phyloP scores from a whole-genome alignment of 73 alveolate genomes.

The Effrenium voratum region DNA sequence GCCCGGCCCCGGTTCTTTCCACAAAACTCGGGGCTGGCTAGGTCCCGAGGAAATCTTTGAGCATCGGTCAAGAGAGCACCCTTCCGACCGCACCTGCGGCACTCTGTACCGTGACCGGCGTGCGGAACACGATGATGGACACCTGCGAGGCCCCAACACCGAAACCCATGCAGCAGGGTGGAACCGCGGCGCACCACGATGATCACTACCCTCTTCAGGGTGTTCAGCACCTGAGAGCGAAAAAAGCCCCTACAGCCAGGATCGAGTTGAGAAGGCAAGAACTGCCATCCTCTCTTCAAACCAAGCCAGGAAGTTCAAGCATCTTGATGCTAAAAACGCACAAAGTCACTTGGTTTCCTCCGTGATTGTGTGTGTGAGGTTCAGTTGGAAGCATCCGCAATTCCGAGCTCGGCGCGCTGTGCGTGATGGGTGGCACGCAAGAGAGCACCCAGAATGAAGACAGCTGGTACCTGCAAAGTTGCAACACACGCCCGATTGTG shows the following conservation, averaged over 20 bases:
- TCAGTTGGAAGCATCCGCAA: too few species aligned
- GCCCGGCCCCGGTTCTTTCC: too few species aligned
- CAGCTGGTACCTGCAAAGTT: conserved; percentile 69
- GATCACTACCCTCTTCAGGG: conserved; percentile 94
- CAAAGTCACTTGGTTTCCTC: too few species aligned
- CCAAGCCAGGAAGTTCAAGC: too few species aligned
- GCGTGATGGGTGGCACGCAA: conserved; percentile 93
- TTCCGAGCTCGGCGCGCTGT: conserved; percentile 59
- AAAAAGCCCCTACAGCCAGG: too few species aligned
- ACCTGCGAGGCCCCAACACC: background rate
- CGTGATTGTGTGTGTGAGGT: too few species aligned
- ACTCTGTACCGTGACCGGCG: conserved; percentile 91
- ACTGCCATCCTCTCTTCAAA: too few species aligned
- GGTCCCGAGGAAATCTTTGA: too few species aligned
- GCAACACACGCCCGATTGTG: background rate
- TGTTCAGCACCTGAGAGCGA: conserved; percentile 50
- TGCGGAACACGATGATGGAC: conserved; percentile 94
- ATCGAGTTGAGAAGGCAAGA: too few species aligned
- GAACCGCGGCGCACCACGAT: conserved; percentile 11
- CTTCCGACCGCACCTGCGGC: conserved; percentile 40
- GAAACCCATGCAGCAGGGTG: background rate
- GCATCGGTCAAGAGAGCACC: too few species aligned
- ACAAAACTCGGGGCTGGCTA: too few species aligned
- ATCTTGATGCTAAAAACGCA: too few species aligned
- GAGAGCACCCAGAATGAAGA: conserved; percentile 93